Base-by-base conservation (phyloP, 2,329 filamentous ascomycete genomes). In the Trichoderma semiorbis region DNA sequence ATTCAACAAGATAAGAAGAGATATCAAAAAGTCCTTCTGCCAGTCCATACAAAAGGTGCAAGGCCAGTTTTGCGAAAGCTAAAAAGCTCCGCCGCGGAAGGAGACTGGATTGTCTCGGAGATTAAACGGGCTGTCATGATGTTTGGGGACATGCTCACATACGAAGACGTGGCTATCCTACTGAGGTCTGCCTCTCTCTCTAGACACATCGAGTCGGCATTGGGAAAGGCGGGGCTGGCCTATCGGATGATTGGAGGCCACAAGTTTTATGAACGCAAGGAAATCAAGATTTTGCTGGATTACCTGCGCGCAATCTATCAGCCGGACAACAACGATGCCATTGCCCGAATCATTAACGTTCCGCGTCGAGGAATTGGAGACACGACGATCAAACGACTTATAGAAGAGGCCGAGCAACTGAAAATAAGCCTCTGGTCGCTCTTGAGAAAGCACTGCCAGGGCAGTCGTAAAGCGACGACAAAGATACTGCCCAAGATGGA, bases 161-260 rank as follows among this genome's bases (percentile, higher is more conserved):
- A 91, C 74, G 90, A 91, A 70, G 95, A 98, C 78, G 89, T 97
- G 75, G 93, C 94, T 1, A 92, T 99, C 68, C 84, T 99, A 16
- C 85, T 99, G n/a, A 89, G 95, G 26, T 96, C 94, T 2, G 93
- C 94, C 1, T 86, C 90, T 1, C 84, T 98, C 8, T 98, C 95
- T 0, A 87, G 95, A 26, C 89, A 93, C n/a, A 92, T 98, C 50
- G 95, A 99, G 81, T 88, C 90, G 26, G 91, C 92, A 3, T 84
- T 98, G 53, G 93, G 92, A 16, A 93, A 92, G 77, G 89, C 90
- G 12, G 94, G 94, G 1, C 90, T 98, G 53, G 88, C 94, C 0
- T 99, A 98, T 81, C 90, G 90, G 64, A 98, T 98, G 95, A 91
- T 98, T 66, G 95, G 89, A 47, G 95, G 96, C 2, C 89, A 90